Conservation (phyloP, 176 grass and related monocot species). For the Neostapfia colusana region DNA sequence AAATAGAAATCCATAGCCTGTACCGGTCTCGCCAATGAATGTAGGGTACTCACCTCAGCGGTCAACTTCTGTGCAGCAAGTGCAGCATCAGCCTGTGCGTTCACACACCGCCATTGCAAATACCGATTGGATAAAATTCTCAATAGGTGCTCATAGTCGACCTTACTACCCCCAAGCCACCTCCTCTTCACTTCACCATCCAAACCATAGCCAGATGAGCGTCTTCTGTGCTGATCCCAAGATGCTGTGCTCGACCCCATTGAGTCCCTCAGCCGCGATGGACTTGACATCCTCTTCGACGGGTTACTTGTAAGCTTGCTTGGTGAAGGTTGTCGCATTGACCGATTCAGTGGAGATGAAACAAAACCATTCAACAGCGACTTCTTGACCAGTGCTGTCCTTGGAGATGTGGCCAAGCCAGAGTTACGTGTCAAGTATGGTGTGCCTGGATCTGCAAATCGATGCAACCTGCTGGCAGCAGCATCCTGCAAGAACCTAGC, state of each 20-base stretch:
- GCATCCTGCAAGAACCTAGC: slow-evolving; percentile 66
- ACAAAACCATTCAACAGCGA: slow-evolving; percentile 47
- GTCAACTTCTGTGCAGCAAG: slow-evolving; percentile 53
- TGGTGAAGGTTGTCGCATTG: slow-evolving; percentile 52
- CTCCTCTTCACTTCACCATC: slow-evolving; percentile 61
- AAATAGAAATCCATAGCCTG: background rate
- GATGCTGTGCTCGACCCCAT: background rate
- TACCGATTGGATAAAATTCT: slow-evolving; percentile 66
- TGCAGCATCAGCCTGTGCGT: slow-evolving; percentile 63
- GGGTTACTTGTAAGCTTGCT: slow-evolving; percentile 48
- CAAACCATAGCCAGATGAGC: slow-evolving; percentile 51
- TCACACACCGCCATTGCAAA: slow-evolving; percentile 87
- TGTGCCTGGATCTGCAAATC: slow-evolving; percentile 50
- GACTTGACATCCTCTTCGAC: slow-evolving; percentile 60
- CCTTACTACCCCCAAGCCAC: slow-evolving; percentile 64
- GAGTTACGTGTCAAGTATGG: slow-evolving; percentile 38
- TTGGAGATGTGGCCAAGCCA: slow-evolving; percentile 41
- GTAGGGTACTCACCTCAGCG: slow-evolving; percentile 65
- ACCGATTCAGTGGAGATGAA: slow-evolving; percentile 55
- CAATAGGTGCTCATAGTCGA: slow-evolving; percentile 69
- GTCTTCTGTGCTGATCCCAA: slow-evolving; percentile 49
- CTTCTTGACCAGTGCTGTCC: slow-evolving; percentile 58
- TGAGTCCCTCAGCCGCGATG: slow-evolving; percentile 53
- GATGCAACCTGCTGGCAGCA: slow-evolving; percentile 42
- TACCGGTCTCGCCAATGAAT: slow-evolving; percentile 8